These are phyloP conservation scores for Cymbidium sinense DNA, from an alignment of 106 monocot species.

Conservation along the genomic window DNA sequence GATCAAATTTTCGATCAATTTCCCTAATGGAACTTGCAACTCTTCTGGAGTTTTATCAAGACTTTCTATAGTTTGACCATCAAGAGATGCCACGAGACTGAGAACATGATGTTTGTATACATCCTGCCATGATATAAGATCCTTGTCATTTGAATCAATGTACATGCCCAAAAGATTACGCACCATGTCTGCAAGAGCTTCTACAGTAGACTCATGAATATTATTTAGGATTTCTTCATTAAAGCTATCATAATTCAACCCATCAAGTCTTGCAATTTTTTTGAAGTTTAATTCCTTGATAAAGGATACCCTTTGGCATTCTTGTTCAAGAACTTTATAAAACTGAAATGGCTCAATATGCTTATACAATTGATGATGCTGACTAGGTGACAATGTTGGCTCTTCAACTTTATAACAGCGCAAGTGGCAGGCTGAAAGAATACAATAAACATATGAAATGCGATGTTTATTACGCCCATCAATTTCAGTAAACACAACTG, in stretches of 20 bases:
- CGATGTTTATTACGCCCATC: conserved; percentile 70
- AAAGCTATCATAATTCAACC: conserved; percentile 76
- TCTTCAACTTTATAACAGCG: conserved; percentile 37
- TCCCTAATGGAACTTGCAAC: conserved; percentile 37
- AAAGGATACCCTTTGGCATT: conserved; percentile 61
- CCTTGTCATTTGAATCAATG: conserved; percentile 28
- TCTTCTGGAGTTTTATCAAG: conserved; percentile 25
- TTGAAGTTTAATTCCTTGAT: conserved; percentile 77
- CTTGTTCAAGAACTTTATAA: conserved; percentile 77
- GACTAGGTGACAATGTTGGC: conserved; percentile 10
- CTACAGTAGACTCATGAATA: conserved; percentile 58
- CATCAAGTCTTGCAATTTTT: conserved; percentile 59
- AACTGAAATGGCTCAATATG: conserved; percentile 56
- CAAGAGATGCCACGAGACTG: conserved; percentile 35
- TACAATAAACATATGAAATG: conserved; percentile 70
- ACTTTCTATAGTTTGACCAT: conserved; percentile 26
- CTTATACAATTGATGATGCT: conserved; percentile 17
- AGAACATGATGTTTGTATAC: conserved; percentile 79
- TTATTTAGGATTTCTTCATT: conserved; percentile 71
- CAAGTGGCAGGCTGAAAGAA: conserved; percentile 71
- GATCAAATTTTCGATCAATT: conserved; percentile 50
- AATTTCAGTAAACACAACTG: conserved; percentile 66
- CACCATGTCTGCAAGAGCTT: conserved; percentile 62
- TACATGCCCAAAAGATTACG: conserved; percentile 45
- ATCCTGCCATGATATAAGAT: conserved; percentile 58